Evolutionary conservation across 192 early-diverging fungal genomes (phyloP).

Genomic region (Oehlia diaphana): DNA sequence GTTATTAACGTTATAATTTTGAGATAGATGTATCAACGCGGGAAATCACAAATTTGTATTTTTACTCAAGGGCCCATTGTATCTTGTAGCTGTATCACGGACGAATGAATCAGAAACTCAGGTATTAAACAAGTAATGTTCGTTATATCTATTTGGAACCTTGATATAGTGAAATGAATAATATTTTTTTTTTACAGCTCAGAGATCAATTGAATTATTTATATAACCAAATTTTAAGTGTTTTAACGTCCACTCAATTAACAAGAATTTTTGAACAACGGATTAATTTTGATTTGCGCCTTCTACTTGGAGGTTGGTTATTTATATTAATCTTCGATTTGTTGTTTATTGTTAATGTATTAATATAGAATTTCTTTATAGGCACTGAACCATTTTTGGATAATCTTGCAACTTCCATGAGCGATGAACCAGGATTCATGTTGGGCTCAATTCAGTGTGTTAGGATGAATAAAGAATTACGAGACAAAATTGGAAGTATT

Average conservation of each 20-base stretch:
- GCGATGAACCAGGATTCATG: conserved; percentile 69
- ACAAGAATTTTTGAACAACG: conserved; percentile 84
- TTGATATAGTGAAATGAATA: background rate
- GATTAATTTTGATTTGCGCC: conserved; percentile 85
- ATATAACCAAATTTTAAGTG: conserved; percentile 83
- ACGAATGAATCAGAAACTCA: conserved; percentile 75
- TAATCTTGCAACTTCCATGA: conserved; percentile 70
- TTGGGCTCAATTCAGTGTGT: conserved; percentile 76
- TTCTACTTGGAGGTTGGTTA: conserved; percentile 67
- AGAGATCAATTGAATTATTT: conserved; percentile 76
- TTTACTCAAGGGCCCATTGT: conserved; percentile 75
- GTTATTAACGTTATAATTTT: background rate
- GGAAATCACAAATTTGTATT: conserved; percentile 83
- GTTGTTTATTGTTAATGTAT: background rate
- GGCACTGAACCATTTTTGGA: conserved; percentile 83
- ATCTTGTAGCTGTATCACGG: conserved; percentile 79
- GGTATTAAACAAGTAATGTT: conserved; percentile 35
- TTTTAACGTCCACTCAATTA: conserved; percentile 78
- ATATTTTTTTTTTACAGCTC: conserved; percentile 49
- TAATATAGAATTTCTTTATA: conserved; percentile 5
- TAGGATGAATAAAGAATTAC: conserved; percentile 62
- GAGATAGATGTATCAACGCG: conserved; percentile 60
- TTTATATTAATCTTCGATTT: background rate
- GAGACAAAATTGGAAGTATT: conserved; percentile 68
- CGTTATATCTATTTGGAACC: background rate